These are phyloP conservation scores for Penicillium sp. DNA, from an alignment of 2,329 filamentous ascomycete species.

Conservation along the genomic window DNA sequence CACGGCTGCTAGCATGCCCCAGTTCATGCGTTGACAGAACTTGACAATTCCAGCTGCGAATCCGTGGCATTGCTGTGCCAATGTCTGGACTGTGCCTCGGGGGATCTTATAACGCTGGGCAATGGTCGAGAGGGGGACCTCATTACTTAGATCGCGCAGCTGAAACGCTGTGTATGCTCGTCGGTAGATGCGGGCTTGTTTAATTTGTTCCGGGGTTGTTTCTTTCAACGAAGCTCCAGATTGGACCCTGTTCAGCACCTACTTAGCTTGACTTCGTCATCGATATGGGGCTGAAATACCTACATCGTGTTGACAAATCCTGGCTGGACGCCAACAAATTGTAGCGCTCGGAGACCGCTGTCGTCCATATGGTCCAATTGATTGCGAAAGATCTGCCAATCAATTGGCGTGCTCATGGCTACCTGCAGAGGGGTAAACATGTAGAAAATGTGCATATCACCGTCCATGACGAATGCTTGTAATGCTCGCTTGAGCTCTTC, in stretches of 20 bases:
- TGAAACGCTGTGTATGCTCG: conserved; percentile 74
- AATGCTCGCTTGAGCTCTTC: conserved; percentile 66
- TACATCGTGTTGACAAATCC: conserved; percentile 66
- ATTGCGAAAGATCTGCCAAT: conserved; percentile 71
- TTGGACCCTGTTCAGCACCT: conserved; percentile 56
- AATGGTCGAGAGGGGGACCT: conserved; percentile 67
- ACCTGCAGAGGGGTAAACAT: conserved; percentile 70
- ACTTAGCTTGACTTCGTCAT: conserved; percentile 5
- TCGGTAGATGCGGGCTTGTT: conserved; percentile 62
- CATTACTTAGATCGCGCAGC: conserved; percentile 75
- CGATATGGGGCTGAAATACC: conserved; percentile 15
- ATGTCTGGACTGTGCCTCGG: conserved; percentile 67
- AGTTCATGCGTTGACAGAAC: conserved; percentile 74
- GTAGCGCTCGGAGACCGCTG: conserved; percentile 66
- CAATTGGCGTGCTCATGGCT: conserved; percentile 50
- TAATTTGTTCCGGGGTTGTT: conserved; percentile 59
- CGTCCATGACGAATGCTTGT: conserved; percentile 73
- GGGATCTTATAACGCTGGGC: conserved; percentile 69
- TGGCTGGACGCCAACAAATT: conserved; percentile 67
- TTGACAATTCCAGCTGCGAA: conserved; percentile 78
- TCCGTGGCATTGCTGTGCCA: conserved; percentile 72
- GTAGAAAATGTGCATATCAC: conserved; percentile 77
- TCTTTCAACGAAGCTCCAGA: conserved; percentile 63
- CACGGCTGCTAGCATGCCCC: conserved; percentile 69
- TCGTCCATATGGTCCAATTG: conserved; percentile 70